Base-by-base conservation (phyloP, 2,329 filamentous ascomycete genomes). In the Fusarium torreyae region DNA sequence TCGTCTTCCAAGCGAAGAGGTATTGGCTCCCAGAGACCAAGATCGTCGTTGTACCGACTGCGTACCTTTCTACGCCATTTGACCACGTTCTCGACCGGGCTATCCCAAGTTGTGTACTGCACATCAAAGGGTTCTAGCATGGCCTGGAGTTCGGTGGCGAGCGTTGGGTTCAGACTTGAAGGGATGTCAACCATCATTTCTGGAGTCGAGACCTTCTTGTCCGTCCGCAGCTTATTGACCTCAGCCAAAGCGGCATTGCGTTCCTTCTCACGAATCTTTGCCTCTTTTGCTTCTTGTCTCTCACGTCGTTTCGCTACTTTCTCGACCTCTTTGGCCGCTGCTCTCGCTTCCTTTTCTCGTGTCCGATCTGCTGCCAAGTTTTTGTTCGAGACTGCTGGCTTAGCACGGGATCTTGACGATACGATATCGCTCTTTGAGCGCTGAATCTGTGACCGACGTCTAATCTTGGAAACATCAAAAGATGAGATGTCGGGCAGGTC, bases 121-220 rank as follows among this genome's bases (percentile, higher is more conserved):
- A 88, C 85, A 15, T 83, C 79, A 4, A 89, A 73, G 3, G 84
- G 81, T 3, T 79, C 75, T 1, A 91, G 80, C n/a, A 90, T 79
- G 1, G 81, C 77, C 55, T 85, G 79, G 7, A 86, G 77, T 46
- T 87, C 85, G 2, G 82, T 77, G 24, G 76, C 81, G 24, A 85
- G 75, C 1, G 78, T 81, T 0, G 83, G 77, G 22, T 85, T 79
- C 2, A 95, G 79, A 3, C 84, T 85, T 1, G 80, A 78, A 0
- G 92, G 87, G 24, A 95, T 81, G 70, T 93, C 88, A 3, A 94
- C 84, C 51, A 95, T 90, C 92, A 96, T 95, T 77, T 96, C 92
- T 0, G 86, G 86, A 0, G 89, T 87, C 0, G 92, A 91, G 1
- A 89, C 81, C 70, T 92, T 93, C 80, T 93, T 94, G 79, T 94